Evolutionary conservation across 1,284 basidiomycete genomes (phyloP).

Genomic region (Trametes polyzona): DNA sequence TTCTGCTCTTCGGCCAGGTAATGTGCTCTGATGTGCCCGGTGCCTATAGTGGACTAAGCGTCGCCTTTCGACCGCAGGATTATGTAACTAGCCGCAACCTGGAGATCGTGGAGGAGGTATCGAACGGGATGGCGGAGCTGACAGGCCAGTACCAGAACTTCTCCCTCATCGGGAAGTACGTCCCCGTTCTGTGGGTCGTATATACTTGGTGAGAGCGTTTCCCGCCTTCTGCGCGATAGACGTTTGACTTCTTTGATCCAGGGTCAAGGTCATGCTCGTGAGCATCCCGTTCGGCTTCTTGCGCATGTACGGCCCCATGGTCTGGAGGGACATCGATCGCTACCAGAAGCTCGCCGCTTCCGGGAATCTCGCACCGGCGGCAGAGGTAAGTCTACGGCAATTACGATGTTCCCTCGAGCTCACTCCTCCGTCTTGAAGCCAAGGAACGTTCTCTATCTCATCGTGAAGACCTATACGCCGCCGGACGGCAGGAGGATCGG

Average conservation of each 20-base stretch:
- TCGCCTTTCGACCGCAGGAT: slow-evolving; percentile 22
- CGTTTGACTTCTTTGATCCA: slow-evolving; percentile 15
- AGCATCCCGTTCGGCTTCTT: slow-evolving; percentile 29
- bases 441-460: slow-evolving; percentile 26
- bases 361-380: slow-evolving; percentile 16
- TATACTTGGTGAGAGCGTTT: slow-evolving; percentile 33
- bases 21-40: background rate
- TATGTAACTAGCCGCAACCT: slow-evolving; percentile 34
- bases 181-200: slow-evolving; percentile 34
- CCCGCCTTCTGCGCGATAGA: slow-evolving; percentile 1
- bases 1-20: slow-evolving; percentile 39
- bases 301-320: slow-evolving; percentile 24
- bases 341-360: slow-evolving; percentile 24
- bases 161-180: slow-evolving; percentile 29
- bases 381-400: slow-evolving; percentile 22
- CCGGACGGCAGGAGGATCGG: slow-evolving; percentile 21
- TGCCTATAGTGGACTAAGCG: background rate
- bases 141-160: slow-evolving; percentile 39
- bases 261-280: slow-evolving; percentile 31
- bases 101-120: slow-evolving; percentile 34
- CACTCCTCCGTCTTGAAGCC: slow-evolving; percentile 16
- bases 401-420: no score
- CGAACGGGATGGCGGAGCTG: slow-evolving; percentile 38
- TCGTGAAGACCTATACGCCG: slow-evolving; percentile 29
- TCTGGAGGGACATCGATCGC: slow-evolving; percentile 28